Percentiles rank a stretch among this genome's conserved stretches.
Evolutionary conservation across 2,329 filamentous ascomycete genomes (phyloP).

Genomic region (Talaromyces amestolkiae): DNA sequence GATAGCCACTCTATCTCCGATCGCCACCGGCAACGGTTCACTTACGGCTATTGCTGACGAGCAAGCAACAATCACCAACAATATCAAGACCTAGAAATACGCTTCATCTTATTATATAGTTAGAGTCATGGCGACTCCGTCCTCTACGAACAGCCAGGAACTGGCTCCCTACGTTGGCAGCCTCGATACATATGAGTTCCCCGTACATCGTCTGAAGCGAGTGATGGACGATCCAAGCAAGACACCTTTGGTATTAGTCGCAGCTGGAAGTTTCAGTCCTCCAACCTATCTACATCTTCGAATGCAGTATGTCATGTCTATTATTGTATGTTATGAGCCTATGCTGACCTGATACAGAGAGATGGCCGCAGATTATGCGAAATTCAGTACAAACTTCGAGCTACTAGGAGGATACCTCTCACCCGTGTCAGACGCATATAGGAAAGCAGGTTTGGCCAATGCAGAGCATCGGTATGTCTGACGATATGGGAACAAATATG

Average conservation of each 20-base stretch:
- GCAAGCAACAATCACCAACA: not conserved
- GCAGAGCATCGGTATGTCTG: conserved; percentile 61
- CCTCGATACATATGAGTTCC: conserved; percentile 46
- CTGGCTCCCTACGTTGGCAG: conserved; percentile 25
- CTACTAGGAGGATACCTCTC: conserved; percentile 82
- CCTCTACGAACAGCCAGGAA: conserved; percentile 27
- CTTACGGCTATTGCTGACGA: not conserved
- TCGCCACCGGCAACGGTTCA: conserved; percentile 8
- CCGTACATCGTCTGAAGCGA: conserved; percentile 45
- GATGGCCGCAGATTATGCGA: conserved; percentile 77
- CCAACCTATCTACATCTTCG: conserved; percentile 61
- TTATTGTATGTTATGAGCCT: not conserved
- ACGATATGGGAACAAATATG: not conserved
- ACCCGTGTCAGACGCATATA: conserved; percentile 73
- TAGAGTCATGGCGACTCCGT: conserved; percentile 2
- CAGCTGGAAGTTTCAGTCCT: conserved; percentile 65
- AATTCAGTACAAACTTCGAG: conserved; percentile 74
- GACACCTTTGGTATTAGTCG: conserved; percentile 48
- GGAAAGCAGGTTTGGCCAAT: conserved; percentile 74
- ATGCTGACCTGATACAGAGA: conserved; percentile 71
- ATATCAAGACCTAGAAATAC: not conserved
- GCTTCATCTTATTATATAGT: too few species aligned
- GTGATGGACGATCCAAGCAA: conserved; percentile 49
- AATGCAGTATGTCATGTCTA: conserved; percentile 20
- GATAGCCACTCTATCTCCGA: conserved; percentile 14